These are phyloP conservation scores for Starmera dryadoides DNA, from an alignment of 805 yeast genomes.

Conservation along the genomic window DNA sequence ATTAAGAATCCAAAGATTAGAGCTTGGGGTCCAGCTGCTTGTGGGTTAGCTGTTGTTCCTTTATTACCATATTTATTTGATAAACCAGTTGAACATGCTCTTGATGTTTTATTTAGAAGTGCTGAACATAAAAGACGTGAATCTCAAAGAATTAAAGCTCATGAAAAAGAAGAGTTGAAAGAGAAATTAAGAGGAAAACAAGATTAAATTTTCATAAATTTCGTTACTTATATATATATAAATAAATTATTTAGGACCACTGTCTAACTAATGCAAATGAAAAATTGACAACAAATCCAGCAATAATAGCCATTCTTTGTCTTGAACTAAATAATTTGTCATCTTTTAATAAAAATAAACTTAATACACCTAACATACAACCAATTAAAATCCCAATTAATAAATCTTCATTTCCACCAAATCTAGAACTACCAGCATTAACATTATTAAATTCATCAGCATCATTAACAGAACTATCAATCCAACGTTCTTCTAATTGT, in stretches of 20 bases:
- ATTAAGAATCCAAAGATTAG: conserved; percentile 38
- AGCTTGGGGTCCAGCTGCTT: conserved; percentile 70
- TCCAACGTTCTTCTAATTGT: conserved; percentile 82
- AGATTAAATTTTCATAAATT: not conserved
- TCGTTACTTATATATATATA: not conserved
- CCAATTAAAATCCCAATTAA: conserved; percentile 69
- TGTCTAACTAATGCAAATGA: conserved; percentile 53
- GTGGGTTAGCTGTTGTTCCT: conserved; percentile 75
- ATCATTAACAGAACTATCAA: conserved; percentile 62
- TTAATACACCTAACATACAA: conserved; percentile 65
- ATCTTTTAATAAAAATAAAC: conserved; percentile 54
- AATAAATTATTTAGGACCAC: conserved; percentile 7
- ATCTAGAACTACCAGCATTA: conserved; percentile 29
- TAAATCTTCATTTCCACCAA: conserved; percentile 56
- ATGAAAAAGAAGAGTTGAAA: conserved; percentile 4
- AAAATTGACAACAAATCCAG: conserved; percentile 65
- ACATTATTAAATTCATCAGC: conserved; percentile 39
- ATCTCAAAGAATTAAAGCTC: too few relatives aligned
- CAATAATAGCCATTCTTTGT: conserved; percentile 60
- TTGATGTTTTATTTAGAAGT: conserved; percentile 54
- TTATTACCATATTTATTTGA: conserved; percentile 71
- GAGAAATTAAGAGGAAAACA: not conserved
- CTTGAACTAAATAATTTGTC: conserved; percentile 55
- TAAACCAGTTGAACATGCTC: conserved; percentile 69
- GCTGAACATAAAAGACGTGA: conserved; percentile 37